These are phyloP conservation scores for Aspergillus campestris DNA, from an alignment of 495 filamentous ascomycete species.

Conservation along the genomic window DNA sequence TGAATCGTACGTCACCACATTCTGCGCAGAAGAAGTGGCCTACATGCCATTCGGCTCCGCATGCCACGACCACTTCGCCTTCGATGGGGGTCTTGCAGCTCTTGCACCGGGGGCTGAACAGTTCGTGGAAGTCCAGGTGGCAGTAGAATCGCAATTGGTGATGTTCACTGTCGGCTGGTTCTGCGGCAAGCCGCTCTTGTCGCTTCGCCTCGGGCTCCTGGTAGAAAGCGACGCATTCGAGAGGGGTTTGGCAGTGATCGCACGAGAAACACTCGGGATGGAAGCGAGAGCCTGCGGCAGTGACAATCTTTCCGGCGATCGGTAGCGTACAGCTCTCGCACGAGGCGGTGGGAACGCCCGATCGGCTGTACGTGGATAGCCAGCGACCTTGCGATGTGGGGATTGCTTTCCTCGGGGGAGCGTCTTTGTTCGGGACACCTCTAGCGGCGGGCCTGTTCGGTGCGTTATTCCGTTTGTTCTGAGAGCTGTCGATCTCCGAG, in stretches of 20 bases:
- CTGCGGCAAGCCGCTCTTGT: conserved; percentile 54
- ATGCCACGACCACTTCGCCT: conserved; percentile 86
- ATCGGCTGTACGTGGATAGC: conserved; percentile 40
- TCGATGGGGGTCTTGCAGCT: conserved; percentile 98
- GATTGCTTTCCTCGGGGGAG: conserved; percentile 14
- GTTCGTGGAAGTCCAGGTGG: conserved; percentile 95
- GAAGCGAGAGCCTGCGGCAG: conserved; percentile 70
- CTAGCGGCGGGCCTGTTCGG: too few relatives aligned
- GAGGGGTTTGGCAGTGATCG: conserved; percentile 73
- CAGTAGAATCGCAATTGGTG: conserved; percentile 78
- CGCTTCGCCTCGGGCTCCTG: conserved; percentile 73
- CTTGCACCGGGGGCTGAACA: conserved; percentile 87
- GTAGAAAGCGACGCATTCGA: conserved; percentile 94
- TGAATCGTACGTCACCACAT: conserved; percentile 69
- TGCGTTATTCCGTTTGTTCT: conserved; percentile 1
- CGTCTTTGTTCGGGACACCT: conserved; percentile 1
- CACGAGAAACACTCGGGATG: conserved; percentile 92
- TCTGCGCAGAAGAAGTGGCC: conserved; percentile 99
- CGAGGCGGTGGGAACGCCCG: conserved; percentile 58
- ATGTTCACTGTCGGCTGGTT: conserved; percentile 49
- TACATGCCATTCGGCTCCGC: conserved; percentile 91
- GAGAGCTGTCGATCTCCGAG: conserved; percentile 21
- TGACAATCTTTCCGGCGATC: conserved; percentile 86
- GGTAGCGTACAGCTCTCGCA: conserved; percentile 77
- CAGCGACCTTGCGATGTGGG: conserved; percentile 24